Conservation (phyloP, 148 eudicot species). For the Camellia japonica region DNA sequence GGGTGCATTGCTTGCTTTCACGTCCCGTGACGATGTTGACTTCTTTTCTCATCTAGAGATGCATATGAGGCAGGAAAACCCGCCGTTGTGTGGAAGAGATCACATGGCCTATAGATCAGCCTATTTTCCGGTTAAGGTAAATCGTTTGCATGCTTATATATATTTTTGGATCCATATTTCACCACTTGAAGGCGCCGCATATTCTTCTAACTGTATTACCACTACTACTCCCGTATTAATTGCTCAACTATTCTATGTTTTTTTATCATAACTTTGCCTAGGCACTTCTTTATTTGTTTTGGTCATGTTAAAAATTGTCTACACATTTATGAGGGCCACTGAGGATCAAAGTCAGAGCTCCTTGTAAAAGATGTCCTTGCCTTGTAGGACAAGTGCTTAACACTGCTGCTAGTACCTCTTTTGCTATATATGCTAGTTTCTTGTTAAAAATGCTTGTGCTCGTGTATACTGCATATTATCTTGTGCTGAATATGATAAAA, state of each 20-base stretch:
- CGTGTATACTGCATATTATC: not conserved
- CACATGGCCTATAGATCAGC: conserved; percentile 99
- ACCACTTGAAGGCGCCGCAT: not conserved
- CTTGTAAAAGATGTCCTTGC: not conserved
- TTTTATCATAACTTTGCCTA: not conserved
- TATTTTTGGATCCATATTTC: not conserved
- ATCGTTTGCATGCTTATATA: not conserved
- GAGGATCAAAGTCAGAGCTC: not conserved
- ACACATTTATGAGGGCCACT: not conserved
- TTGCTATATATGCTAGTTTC: not conserved
- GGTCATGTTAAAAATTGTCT: not conserved
- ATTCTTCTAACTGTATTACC: no score
- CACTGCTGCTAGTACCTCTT: not conserved
- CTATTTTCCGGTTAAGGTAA: conserved; percentile 93
- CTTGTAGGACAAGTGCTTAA: not conserved
- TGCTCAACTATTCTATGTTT: not conserved
- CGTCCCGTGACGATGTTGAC: conserved; percentile 94
- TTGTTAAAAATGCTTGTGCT: not conserved
- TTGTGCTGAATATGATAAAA: not conserved
- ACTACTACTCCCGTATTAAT: not conserved
- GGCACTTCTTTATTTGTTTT: not conserved
- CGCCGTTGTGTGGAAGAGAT: conserved; percentile 98
- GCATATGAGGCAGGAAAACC: conserved; percentile 98
- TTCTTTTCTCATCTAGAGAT: conserved; percentile 98
- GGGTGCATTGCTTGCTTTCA: conserved; percentile 91